These are phyloP conservation scores for Blastobotrys raffinosifermentans DNA, from an alignment of 1,139 yeast species.

Conservation along the genomic window DNA sequence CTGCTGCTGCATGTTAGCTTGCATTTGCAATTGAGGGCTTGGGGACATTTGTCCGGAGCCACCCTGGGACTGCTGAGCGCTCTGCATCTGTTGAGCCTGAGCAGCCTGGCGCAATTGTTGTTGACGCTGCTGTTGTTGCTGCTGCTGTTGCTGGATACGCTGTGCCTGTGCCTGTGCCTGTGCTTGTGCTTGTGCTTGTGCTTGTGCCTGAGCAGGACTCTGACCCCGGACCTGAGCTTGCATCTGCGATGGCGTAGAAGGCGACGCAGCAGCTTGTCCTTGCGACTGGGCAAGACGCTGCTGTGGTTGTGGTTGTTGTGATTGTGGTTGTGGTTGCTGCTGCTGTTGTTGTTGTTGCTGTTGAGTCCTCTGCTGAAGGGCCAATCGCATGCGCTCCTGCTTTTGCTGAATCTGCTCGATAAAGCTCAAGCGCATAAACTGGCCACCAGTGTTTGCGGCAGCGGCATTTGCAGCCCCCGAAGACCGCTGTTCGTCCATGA, in stretches of 20 bases:
- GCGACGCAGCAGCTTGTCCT: conserved; percentile 18
- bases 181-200: conserved; percentile 15
- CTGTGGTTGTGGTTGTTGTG: conserved; percentile 16
- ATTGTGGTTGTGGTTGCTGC: conserved; percentile 16
- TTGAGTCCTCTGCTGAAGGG: conserved; percentile 20
- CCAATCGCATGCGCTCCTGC: conserved; percentile 27
- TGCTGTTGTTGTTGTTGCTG: conserved; percentile 20
- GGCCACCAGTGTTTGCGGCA: conserved; percentile 25
- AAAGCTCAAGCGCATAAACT: conserved; percentile 38
- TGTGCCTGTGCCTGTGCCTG: conserved; percentile 13
- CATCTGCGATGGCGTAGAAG: conserved; percentile 16
- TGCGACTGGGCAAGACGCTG: conserved; percentile 12
- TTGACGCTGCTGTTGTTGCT: conserved; percentile 12
- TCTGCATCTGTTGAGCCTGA: conserved; percentile 10
- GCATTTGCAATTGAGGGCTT: conserved; percentile 1
- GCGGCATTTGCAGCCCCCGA: conserved; percentile 10
- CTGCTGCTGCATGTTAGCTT: conserved; percentile 2
- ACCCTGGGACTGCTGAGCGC: conserved; percentile 12
- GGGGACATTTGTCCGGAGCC: too few relatives aligned
- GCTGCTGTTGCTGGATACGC: conserved; percentile 9
- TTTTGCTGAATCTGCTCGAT: conserved; percentile 37
- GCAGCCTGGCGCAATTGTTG: conserved; percentile 10
- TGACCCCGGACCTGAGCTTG: conserved; percentile 13
- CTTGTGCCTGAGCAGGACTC: conserved; percentile 14
- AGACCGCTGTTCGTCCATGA: conserved; percentile 33